Conservation (phyloP, 2,329 filamentous ascomycete species). For the Alternaria triticimaculans region DNA sequence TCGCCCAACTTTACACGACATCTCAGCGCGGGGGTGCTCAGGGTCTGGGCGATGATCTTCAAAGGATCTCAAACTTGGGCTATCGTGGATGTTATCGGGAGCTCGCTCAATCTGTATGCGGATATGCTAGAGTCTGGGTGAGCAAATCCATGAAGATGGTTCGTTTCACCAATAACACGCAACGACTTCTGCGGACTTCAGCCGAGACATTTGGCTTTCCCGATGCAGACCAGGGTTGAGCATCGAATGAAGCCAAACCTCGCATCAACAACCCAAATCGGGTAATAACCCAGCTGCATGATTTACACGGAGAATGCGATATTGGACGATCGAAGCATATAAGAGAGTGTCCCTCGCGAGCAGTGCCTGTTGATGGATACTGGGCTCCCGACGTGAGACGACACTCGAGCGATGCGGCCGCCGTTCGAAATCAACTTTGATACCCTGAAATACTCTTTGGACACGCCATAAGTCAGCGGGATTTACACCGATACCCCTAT, state of each 20-base stretch:
- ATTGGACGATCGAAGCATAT: neutral
- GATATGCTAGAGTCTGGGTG: conserved; percentile 49
- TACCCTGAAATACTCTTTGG: neutral
- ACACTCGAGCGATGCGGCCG: neutral
- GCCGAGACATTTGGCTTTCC: neutral
- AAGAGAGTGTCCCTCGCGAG: neutral
- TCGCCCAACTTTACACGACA: conserved; percentile 44
- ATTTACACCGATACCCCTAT: neutral
- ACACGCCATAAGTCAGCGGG: neutral
- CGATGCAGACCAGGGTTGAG: neutral
- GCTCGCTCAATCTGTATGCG: conserved; percentile 50
- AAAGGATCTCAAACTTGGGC: conserved; percentile 54
- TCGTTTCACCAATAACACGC: neutral
- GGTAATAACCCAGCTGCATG: neutral
- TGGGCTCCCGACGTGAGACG: too few species aligned
- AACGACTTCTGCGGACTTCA: neutral
- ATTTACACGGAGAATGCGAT: neutral
- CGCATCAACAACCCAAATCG: neutral
- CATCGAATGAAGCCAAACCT: neutral
- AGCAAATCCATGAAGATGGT: conserved; percentile 13
- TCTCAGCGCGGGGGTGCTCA: conserved; percentile 50
- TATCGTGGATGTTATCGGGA: conserved; percentile 52
- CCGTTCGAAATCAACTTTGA: neutral
- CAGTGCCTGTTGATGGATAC: neutral
- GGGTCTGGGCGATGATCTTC: conserved; percentile 53